Conservation (phyloP, 2,329 filamentous ascomycete species). For the Xylaria sp. region DNA sequence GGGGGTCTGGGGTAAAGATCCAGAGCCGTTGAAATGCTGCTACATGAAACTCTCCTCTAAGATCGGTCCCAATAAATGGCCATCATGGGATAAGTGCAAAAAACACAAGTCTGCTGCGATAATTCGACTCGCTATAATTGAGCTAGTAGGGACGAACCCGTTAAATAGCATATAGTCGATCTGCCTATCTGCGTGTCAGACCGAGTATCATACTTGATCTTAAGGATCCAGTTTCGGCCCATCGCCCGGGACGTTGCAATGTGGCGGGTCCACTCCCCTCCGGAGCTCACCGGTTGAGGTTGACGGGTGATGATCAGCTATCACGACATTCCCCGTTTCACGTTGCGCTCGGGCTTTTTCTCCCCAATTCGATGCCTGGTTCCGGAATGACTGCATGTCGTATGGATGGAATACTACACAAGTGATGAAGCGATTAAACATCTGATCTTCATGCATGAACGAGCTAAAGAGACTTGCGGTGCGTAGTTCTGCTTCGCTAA, state of each 20-base stretch:
- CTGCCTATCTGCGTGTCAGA: background rate
- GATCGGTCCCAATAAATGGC: background rate
- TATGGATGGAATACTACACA: background rate
- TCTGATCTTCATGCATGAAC: background rate
- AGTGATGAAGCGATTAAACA: background rate
- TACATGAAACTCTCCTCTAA: slow-evolving; percentile 15
- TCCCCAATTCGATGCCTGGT: background rate
- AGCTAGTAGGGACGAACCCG: background rate
- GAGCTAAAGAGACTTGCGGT: too few species aligned
- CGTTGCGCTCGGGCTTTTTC: slow-evolving; percentile 15
- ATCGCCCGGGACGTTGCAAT: slow-evolving; percentile 2
- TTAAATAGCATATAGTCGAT: background rate
- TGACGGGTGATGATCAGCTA: slow-evolving; percentile 9
- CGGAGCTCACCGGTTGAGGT: background rate
- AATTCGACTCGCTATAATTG: background rate
- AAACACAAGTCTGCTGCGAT: background rate
- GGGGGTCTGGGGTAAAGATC: slow-evolving; percentile 3
- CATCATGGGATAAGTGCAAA: background rate
- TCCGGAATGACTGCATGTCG: background rate
- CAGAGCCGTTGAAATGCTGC: slow-evolving; percentile 1
- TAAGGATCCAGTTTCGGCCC: slow-evolving; percentile 3
- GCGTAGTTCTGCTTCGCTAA: too few species aligned
- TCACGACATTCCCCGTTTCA: slow-evolving; percentile 16
- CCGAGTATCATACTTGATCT: slow-evolving; percentile 14
- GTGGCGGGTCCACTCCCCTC: slow-evolving; percentile 5